phyloP scores from a whole-genome alignment of 768 basidiomycete genomes.

The Tylopilus subfusipes region DNA sequence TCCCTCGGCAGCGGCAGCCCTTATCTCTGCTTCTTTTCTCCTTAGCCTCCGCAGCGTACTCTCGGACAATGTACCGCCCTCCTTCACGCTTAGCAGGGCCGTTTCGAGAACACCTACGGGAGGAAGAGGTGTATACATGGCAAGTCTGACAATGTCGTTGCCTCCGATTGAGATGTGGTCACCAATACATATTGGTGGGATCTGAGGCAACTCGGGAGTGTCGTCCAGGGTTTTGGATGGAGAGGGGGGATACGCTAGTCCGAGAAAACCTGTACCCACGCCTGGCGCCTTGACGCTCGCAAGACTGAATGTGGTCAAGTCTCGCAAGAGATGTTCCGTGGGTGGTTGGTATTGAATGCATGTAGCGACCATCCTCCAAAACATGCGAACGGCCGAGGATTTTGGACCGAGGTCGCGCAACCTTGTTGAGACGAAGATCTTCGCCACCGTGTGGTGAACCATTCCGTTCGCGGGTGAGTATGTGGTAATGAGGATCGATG shows the following conservation, averaged over 20 bases:
- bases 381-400: slow-evolving; percentile 18
- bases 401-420: slow-evolving; percentile 26
- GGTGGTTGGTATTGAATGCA: slow-evolving; percentile 26
- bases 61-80: slow-evolving; percentile 22
- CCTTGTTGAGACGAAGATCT: slow-evolving; percentile 24
- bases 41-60: slow-evolving; percentile 25
- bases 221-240: slow-evolving; percentile 11
- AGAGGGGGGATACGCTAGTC: slow-evolving; percentile 10
- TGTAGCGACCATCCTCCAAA: slow-evolving; percentile 25
- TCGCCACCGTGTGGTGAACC: slow-evolving; percentile 27
- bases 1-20: slow-evolving; percentile 21
- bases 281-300: slow-evolving; percentile 20
- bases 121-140: slow-evolving; percentile 22
- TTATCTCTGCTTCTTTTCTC: slow-evolving; percentile 21
- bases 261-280: slow-evolving; percentile 24
- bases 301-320: slow-evolving; percentile 23
- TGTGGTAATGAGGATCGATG: slow-evolving; percentile 23
- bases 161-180: not conserved
- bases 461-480: slow-evolving; percentile 27
- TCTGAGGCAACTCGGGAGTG: slow-evolving; percentile 16
- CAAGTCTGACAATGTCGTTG: slow-evolving; percentile 13
- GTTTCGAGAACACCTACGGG: slow-evolving; percentile 18
- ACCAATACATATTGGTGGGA: slow-evolving; percentile 16
- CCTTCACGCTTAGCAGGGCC: slow-evolving; percentile 21
- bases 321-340: slow-evolving; percentile 17